Conservation (phyloP, 192 early-diverging fungal genomes). For the Linnemannia exigua region DNA sequence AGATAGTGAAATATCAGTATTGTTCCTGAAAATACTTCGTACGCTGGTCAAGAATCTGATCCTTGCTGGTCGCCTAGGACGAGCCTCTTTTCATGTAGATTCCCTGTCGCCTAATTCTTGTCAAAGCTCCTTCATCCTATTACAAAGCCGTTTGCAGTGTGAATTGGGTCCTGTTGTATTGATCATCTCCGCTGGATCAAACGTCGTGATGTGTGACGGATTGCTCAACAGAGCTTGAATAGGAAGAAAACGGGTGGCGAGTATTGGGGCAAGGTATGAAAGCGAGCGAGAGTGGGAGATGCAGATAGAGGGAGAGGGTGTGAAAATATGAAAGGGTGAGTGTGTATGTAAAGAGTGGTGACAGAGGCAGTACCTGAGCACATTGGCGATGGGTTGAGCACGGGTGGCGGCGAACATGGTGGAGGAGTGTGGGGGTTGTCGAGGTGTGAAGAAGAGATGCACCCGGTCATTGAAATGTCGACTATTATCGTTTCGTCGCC, state of each 20-base stretch:
- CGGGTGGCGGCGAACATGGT: constrained; percentile 54
- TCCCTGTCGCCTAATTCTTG: background rate
- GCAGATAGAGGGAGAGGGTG: background rate
- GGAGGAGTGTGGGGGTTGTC: constrained; percentile 2
- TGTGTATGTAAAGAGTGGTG: background rate
- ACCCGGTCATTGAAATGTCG: background rate
- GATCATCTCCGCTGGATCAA: constrained; percentile 4
- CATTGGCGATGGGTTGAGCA: constrained; percentile 51
- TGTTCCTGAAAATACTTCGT: background rate
- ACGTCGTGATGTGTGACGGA: background rate
- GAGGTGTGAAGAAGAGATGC: constrained; percentile 33
- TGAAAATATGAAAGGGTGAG: background rate
- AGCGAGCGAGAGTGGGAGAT: background rate
- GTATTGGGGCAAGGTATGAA: background rate
- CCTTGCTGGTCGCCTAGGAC: background rate
- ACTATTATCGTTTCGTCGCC: background rate
- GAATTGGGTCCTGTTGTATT: background rate
- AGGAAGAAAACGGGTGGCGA: constrained; percentile 11
- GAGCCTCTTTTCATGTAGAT: background rate
- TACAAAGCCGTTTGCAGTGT: background rate
- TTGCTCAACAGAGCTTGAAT: background rate
- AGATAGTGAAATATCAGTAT: background rate
- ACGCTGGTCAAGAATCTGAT: background rate
- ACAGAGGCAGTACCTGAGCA: constrained; percentile 40
- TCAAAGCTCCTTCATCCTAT: background rate